Base-by-base conservation (phyloP, 2,329 filamentous ascomycete genomes). In the Neonectria sp. region DNA sequence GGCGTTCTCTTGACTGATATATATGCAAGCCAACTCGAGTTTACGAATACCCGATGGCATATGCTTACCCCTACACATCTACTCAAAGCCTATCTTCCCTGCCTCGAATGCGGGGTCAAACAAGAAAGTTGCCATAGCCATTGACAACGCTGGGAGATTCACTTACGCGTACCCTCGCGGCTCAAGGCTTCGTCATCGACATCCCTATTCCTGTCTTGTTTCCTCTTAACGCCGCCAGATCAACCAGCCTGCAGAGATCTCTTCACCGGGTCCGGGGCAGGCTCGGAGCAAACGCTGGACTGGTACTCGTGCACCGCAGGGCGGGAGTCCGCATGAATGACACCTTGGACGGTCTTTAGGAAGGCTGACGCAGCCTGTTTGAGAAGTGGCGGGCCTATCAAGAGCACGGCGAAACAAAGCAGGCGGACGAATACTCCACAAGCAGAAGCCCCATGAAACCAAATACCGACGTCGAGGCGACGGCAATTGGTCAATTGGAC, bases 171-270 rank as follows among this genome's bases (percentile, higher is more conserved):
- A 49, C 56, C 21, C 15, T 40, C 37, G n/a, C 37, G 37, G 37
- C 37, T n/a, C n/a, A 33, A 17, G 48, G 56, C 62, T 59, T 60
- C 62, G 62, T 65, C 51, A 65, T 60, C 62, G 31, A 15, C 17
- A 40, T 55, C 56, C 51, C 29, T 60, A 17, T 40, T 40, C 35
- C 35, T 15, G 15, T 35, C 43, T 46, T 21, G 56, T 60, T 60
- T 60, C 46, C 21, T 45, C 40, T 55, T 37, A 52, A 55, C 62
- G 33, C 55, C 56, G 55, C 48, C 55, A 53, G 40, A 24, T 29
- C 31, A 29, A 40, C 17, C 48, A 55, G n/a, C 12, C 33, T 27
- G 40, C 56, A 40, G 56, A 35, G 25, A 33, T 51, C 43, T 21
- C 55, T 31, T 56, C 56, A 55, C 55, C 12, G 6, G 35, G n/a